Percentiles rank a stretch among this genome's conserved stretches.
Conservation (phyloP, 805 yeast species). For the Barnettozyma populi region DNA sequence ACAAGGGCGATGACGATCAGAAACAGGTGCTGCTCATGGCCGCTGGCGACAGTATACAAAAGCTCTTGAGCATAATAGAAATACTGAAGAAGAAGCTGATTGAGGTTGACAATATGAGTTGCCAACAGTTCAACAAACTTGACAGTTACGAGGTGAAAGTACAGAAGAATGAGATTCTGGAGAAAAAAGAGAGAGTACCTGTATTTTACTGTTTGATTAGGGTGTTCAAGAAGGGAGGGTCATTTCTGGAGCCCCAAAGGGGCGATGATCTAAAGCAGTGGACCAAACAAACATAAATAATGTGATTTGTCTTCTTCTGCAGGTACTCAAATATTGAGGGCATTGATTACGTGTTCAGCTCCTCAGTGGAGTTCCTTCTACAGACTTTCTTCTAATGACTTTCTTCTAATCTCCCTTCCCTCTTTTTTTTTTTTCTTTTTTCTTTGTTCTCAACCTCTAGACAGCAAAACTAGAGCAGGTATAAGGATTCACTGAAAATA, state of each 20-base stretch:
- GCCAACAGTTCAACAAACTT: constrained; percentile 21
- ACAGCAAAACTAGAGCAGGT: background rate
- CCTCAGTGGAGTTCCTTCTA: background rate
- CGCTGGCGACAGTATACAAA: constrained; percentile 22
- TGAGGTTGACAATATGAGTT: constrained; percentile 3
- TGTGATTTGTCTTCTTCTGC: no score
- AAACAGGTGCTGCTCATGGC: constrained; percentile 15
- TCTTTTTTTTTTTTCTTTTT: background rate
- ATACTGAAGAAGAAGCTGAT: constrained; percentile 16
- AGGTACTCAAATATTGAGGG: background rate
- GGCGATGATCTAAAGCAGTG: constrained; percentile 13
- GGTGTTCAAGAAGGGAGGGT: background rate
- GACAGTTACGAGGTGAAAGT: constrained; percentile 17
- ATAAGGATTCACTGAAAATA: no score
- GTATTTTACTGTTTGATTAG: constrained; percentile 20
- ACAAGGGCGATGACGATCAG: background rate
- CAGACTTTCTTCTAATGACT: no score
- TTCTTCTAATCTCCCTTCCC: no score
- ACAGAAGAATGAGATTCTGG: constrained; percentile 17
- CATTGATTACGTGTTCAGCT: background rate
- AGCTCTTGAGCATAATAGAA: constrained; percentile 20
- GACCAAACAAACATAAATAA: constrained; percentile 11
- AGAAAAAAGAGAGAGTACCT: constrained; percentile 17
- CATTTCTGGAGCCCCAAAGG: background rate
- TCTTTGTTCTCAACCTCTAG: background rate